Percentiles rank a stretch among this genome's conserved stretches.
phyloP scores from a whole-genome alignment of 2,329 filamentous ascomycete genomes.

The Colletotrichum orbiculare region DNA sequence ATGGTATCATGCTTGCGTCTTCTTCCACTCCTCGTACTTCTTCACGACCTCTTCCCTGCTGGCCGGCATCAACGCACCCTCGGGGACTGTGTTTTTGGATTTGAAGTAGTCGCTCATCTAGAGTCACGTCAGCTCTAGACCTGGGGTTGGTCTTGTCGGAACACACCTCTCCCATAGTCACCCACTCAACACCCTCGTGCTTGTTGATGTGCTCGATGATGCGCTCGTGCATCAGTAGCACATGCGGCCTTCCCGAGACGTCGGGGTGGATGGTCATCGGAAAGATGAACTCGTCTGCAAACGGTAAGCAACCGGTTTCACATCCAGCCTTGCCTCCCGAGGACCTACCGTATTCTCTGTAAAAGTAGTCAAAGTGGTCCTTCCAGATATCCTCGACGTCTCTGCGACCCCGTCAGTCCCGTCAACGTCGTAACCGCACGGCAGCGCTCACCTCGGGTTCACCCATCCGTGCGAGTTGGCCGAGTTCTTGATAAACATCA shows the following conservation, averaged over 20 bases:
- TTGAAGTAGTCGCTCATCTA: slow-evolving; percentile 79
- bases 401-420: not conserved
- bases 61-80: slow-evolving; percentile 71
- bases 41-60: slow-evolving; percentile 29
- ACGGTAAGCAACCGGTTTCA: rapidly evolving
- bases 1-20: slow-evolving; percentile 15
- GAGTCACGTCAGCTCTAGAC: not conserved
- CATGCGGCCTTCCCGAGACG: slow-evolving; percentile 77
- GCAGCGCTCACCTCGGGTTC: slow-evolving; percentile 50
- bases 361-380: slow-evolving; percentile 79
- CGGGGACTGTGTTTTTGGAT: slow-evolving; percentile 66
- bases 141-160: too few species aligned
- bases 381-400: slow-evolving; percentile 74
- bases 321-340: too few species aligned
- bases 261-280: slow-evolving; percentile 83
- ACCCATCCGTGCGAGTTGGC: slow-evolving; percentile 72
- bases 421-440: not conserved
- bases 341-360: slow-evolving; percentile 67
- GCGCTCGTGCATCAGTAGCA: slow-evolving; percentile 78
- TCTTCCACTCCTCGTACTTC: slow-evolving; percentile 34
- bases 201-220: slow-evolving; percentile 75
- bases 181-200: slow-evolving; percentile 71
- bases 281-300: slow-evolving; percentile 76
- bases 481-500: slow-evolving; percentile 78
- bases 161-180: slow-evolving; percentile 69